Base-by-base conservation (phyloP, 1,284 basidiomycete genomes). In the Ganoderma sinense region DNA sequence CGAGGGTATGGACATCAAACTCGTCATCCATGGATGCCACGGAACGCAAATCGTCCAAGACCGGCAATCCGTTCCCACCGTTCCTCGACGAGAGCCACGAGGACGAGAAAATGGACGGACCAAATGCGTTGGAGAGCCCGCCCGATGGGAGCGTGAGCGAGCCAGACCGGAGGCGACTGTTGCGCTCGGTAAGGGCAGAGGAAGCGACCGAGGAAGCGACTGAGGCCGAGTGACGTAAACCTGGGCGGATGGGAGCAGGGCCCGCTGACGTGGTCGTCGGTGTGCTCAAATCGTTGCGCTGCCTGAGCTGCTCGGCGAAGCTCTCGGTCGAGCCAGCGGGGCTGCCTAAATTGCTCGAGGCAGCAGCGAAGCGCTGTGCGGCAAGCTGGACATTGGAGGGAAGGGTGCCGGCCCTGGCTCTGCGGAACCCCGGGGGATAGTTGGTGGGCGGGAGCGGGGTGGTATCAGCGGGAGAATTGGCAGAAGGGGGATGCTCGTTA, bases 1-100 rank as follows among this genome's bases (percentile, higher is more conserved):
- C 96, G 72, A 98, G 88, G 33, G 97, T 98, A 77, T 96, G 94
- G 63, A 97, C 94, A 78, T 96, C 94, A 80, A 95, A 94, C 68
- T 97, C 94, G 71, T 97, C 96, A 76, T 94, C 93, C 71, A 88
- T 89, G 39, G 93, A 94, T 62, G 90, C 89, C 64, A 92, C 90
- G 55, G 92, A 94, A 73, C 92, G 90, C 75, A 94, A 80, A 80
- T 95, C 94, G 69, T 95, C 93, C 74, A 94, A 82, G 73, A 89
- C 85, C 51, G 90, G 85, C 74, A 91, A 88, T 31, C 87, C 87
- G 67, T 85, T 84, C 70, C 81, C 82, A 45, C 85, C 85, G 76
- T 88, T 91, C 74, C 86, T 82, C 58, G 89, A 88, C 43, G 93
- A 87, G 75, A 96, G 84, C 95, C 95, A 97, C 62, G 94, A 92